Evolutionary conservation across 1,284 basidiomycete species (phyloP).

Genomic region (Rhodotorula sp.): DNA sequence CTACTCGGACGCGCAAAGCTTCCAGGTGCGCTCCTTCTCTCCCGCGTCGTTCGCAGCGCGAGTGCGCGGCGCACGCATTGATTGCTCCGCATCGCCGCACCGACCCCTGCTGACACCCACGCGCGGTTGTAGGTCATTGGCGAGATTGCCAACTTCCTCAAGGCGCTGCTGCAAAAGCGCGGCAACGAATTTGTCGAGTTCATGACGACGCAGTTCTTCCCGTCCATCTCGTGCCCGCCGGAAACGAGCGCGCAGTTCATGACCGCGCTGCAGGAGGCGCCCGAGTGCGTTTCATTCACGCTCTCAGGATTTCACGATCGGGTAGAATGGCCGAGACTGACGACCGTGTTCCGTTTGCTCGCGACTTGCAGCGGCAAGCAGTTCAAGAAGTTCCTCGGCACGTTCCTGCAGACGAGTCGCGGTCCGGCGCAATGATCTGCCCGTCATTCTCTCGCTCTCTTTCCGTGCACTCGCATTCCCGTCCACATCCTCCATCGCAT

Average conservation of each 20-base stretch:
- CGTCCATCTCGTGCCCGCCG: conserved; percentile 57
- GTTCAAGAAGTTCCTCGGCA: conserved; percentile 34
- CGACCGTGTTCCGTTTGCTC: too few relatives aligned
- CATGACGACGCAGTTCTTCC: conserved; percentile 77
- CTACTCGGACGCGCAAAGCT: conserved; percentile 79
- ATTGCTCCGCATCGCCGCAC: too few relatives aligned
- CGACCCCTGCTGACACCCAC: background rate
- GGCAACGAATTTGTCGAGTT: conserved; percentile 83
- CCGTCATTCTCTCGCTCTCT: background rate
- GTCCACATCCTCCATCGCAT: too few relatives aligned
- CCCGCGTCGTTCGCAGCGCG: background rate
- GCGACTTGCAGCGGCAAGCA: conserved; percentile 31
- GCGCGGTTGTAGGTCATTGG: conserved; percentile 68
- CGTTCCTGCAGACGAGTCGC: conserved; percentile 29
- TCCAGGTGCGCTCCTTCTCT: conserved; percentile 62
- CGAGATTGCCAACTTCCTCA: conserved; percentile 82
- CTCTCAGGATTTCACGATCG: background rate
- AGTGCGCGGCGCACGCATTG: background rate
- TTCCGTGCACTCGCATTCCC: background rate
- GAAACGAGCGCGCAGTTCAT: conserved; percentile 27
- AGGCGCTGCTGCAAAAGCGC: conserved; percentile 73
- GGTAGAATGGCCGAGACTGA: background rate
- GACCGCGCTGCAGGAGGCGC: conserved; percentile 26
- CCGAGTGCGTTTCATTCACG: conserved; percentile 27
- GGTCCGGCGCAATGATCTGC: conserved; percentile 8